A percentile compares a stretch with the other conserved stretches of the same genome.
Conservation (phyloP, 805 yeast species). For the Candida boleticola region DNA sequence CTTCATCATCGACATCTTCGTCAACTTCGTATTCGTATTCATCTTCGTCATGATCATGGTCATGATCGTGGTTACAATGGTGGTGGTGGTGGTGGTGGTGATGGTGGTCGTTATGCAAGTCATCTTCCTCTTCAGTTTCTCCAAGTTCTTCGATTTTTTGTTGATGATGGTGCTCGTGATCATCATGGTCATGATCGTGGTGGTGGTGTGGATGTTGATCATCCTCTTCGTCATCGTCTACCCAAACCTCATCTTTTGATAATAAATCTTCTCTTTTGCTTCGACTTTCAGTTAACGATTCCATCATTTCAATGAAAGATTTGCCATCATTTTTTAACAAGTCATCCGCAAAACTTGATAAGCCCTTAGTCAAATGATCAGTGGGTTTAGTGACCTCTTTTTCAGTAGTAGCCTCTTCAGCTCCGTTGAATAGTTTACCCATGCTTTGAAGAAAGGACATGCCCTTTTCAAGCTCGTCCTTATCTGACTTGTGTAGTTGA, state of each 20-base stretch:
- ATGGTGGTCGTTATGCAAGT: too few species aligned
- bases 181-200: neutral
- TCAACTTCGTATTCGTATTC: conserved; percentile 26
- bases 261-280: conserved; percentile 25
- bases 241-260: conserved; percentile 11
- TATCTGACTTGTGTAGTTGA: conserved; percentile 25
- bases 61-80: neutral
- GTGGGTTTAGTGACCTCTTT: neutral
- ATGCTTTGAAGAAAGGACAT: conserved; percentile 22
- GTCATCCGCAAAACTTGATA: conserved; percentile 65
- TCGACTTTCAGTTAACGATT: conserved; percentile 60
- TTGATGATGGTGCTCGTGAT: neutral
- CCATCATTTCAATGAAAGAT: conserved; percentile 76
- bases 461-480: conserved; percentile 22
- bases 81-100: neutral
- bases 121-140: neutral
- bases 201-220: neutral
- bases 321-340: conserved; percentile 74
- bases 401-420: conserved; percentile 4
- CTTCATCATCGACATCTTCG: conserved; percentile 28
- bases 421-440: conserved; percentile 16
- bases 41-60: conserved; percentile 7
- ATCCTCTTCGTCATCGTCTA: conserved; percentile 7
- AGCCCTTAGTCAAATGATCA: conserved; percentile 12
- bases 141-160: neutral